Percentiles rank a stretch among this genome's conserved stretches.
These are phyloP conservation scores for Candida xyloterini DNA, from an alignment of 805 yeast species.

Conservation along the genomic window DNA sequence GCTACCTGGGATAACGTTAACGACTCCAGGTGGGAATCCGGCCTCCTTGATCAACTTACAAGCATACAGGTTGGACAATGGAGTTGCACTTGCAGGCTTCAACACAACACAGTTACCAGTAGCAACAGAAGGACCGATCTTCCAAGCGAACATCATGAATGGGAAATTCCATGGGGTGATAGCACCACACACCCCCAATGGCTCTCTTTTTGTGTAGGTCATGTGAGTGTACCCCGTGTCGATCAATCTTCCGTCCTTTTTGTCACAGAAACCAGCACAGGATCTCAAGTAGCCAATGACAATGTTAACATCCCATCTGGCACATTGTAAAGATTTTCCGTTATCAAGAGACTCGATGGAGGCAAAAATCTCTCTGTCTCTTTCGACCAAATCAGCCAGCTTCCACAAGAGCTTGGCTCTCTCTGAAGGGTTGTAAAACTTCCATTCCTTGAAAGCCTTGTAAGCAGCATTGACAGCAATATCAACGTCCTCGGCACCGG, in stretches of 20 bases:
- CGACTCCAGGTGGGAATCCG: constrained; percentile 89
- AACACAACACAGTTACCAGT: constrained; percentile 86
- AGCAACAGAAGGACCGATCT: constrained; percentile 88
- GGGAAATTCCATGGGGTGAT: constrained; percentile 99
- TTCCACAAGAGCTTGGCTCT: constrained; percentile 63
- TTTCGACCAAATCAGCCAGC: constrained; percentile 76
- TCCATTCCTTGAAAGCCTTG: constrained; percentile 75
- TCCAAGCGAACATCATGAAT: constrained; percentile 90
- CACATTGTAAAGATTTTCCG: constrained; percentile 75
- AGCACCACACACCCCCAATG: constrained; percentile 93
- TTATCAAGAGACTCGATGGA: constrained; percentile 83
- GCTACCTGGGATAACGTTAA: constrained; percentile 82
- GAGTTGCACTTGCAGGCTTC: constrained; percentile 91
- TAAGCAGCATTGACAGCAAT: constrained; percentile 83
- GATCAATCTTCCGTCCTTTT: constrained; percentile 69
- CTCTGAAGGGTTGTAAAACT: constrained; percentile 60
- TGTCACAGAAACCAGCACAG: constrained; percentile 91
- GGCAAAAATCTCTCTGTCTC: constrained; percentile 68
- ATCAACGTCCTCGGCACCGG: constrained; percentile 75
- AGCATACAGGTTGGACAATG: constrained; percentile 78
- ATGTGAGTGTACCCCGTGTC: constrained; percentile 75
- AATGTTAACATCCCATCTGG: constrained; percentile 73
- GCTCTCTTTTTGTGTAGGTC: constrained; percentile 80
- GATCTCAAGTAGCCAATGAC: constrained; percentile 71
- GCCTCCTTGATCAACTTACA: constrained; percentile 71